Percentiles rank a stretch among this genome's conserved stretches.
These are phyloP conservation scores for Candida pseudofarinosa DNA, from an alignment of 805 yeast species.

Conservation along the genomic window DNA sequence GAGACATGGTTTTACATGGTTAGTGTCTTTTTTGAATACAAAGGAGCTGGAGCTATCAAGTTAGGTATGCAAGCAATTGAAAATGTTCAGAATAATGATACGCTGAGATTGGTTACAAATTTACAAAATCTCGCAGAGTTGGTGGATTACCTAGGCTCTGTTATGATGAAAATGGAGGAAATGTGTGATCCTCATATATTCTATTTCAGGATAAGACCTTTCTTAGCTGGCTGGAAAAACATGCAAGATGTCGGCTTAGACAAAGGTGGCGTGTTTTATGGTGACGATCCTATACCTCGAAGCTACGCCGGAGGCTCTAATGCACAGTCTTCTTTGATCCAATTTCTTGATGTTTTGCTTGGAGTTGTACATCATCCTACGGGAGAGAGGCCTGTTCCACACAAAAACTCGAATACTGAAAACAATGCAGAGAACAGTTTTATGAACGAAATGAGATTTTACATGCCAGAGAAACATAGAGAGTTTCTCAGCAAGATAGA, in stretches of 20 bases:
- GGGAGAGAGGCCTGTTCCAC: slow-evolving; percentile 47
- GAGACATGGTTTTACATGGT: slow-evolving; percentile 93
- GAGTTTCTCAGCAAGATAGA: slow-evolving; percentile 64
- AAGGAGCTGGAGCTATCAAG: slow-evolving; percentile 68
- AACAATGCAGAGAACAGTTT: slow-evolving; percentile 38
- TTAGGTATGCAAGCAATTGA: slow-evolving; percentile 66
- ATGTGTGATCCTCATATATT: slow-evolving; percentile 94
- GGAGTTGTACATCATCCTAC: slow-evolving; percentile 77
- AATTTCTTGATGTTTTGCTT: slow-evolving; percentile 74
- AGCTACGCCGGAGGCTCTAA: slow-evolving; percentile 84
- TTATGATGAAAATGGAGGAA: slow-evolving; percentile 80
- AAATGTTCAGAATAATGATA: slow-evolving; percentile 47
- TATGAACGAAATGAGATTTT: slow-evolving; percentile 77
- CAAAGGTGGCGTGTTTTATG: slow-evolving; percentile 71
- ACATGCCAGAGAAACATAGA: slow-evolving; percentile 88
- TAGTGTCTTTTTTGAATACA: slow-evolving; percentile 79
- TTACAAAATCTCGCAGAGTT: slow-evolving; percentile 68
- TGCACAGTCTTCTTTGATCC: slow-evolving; percentile 89
- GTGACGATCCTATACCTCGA: slow-evolving; percentile 54
- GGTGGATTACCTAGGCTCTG: slow-evolving; percentile 68
- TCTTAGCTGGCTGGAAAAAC: slow-evolving; percentile 89
- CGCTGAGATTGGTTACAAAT: slow-evolving; percentile 35
- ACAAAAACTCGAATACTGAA: slow-evolving; percentile 3
- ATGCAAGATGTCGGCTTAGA: slow-evolving; percentile 81
- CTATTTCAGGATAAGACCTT: slow-evolving; percentile 83